Base-by-base conservation (phyloP, 2,329 filamentous ascomycete genomes). In the Pseudocercospora ulei region DNA sequence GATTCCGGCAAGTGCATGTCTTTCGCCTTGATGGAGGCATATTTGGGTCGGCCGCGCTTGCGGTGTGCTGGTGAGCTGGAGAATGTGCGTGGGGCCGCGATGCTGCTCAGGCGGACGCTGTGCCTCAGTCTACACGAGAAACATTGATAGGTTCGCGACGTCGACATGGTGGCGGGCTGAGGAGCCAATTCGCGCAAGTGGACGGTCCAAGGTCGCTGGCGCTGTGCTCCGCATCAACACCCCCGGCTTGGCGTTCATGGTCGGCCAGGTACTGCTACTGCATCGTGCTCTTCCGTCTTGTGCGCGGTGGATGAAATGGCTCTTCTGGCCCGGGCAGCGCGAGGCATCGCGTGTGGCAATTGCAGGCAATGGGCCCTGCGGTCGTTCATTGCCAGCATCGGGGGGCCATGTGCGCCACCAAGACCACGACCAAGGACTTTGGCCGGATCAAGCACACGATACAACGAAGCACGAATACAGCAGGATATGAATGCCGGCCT, bases 1-100 rank as follows among this genome's bases (percentile, higher is more conserved):
- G 36, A 13, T 18, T 38, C 23, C 4, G 41, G 34, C 6, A 54
- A 42, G 12, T 47, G 49, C 40, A 58, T 47, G 41, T 67, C 62
- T 13, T 56, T 52, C 36, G 64, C 63, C 47, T 64, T 67, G 56
- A 68, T 61, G 41, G 59, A 65, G 29, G 63, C 58, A 43, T 64
- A 67, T 14, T 35, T 38, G 22, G 19, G 26, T 35, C 42, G 58
- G 44, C 59, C 57, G 44, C 65, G 63, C 20, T 59, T 59, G 27
- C 58, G 47, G 11, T 57, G 44, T 35, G 62, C 46, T 26, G 61
- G 61, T 16, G 61, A 57, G 48, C 62, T 58, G 58, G 66, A 65
- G 43, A 61, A 58, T 44, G 65, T 61, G 50, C 61, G 62, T 39
- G n/a, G 60, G 5, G 41, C 35, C 20, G 44, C 47, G 30, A 26